phyloP scores from a whole-genome alignment of 2,329 filamentous ascomycete species.

The Thelonectria discophora region DNA sequence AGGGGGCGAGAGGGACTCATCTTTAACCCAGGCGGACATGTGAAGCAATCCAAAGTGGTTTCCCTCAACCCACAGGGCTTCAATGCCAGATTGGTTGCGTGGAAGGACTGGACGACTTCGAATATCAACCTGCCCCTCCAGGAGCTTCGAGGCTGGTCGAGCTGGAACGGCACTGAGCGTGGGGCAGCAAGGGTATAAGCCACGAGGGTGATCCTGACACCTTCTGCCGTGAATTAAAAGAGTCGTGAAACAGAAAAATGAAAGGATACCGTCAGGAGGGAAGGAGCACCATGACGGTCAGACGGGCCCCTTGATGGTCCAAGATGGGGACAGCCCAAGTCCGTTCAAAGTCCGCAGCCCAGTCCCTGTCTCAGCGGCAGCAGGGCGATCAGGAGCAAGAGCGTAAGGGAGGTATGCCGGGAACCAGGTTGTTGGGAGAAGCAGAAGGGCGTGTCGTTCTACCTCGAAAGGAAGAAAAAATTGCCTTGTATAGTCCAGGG shows the following conservation, averaged over 20 bases:
- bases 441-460: neutral
- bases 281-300: constrained; percentile 10
- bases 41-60: constrained; percentile 1
- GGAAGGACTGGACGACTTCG: neutral
- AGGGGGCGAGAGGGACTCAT: constrained; percentile 35
- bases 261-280: constrained; percentile 10
- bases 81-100: neutral
- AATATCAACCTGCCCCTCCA: neutral
- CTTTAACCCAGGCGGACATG: constrained; percentile 37
- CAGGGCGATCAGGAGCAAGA: neutral
- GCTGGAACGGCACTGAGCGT: constrained; percentile 7
- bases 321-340: constrained; percentile 6
- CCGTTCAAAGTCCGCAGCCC: constrained; percentile 13
- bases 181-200: constrained; percentile 11
- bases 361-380: neutral
- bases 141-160: neutral
- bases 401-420: neutral
- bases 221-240: neutral
- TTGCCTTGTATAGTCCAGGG: neutral
- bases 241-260: constrained; percentile 9
- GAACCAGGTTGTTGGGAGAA: neutral
- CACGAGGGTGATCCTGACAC: neutral
- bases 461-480: neutral
- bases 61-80: neutral
- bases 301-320: constrained; percentile 11